Evolutionary conservation across 139 green algal species (phyloP).

Genomic region (Tetratostichococcus sp.): DNA sequence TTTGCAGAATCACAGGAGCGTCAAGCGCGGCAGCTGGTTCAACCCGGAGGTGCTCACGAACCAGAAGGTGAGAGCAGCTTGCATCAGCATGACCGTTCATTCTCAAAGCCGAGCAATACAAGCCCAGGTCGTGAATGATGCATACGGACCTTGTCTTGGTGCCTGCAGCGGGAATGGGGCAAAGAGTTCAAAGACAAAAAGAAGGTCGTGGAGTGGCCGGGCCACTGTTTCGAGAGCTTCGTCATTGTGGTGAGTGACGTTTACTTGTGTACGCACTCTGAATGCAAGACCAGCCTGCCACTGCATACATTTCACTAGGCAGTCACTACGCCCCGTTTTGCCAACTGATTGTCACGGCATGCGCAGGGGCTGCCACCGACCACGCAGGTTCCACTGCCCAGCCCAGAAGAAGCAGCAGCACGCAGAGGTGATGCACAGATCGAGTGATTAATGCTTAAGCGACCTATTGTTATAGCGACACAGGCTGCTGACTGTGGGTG

Average conservation of each 20-base stretch:
- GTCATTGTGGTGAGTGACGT: constrained; percentile 52
- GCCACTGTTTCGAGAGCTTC: constrained; percentile 70
- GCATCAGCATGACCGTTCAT: too few relatives aligned
- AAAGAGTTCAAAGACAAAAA: constrained; percentile 27
- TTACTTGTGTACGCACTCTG: background rate
- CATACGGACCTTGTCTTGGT: too few relatives aligned
- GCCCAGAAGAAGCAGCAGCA: constrained; percentile 9
- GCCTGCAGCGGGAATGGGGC: constrained; percentile 49
- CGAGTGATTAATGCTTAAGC: background rate
- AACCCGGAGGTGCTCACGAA: constrained; percentile 26
- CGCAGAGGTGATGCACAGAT: constrained; percentile 2
- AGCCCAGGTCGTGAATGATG: too few relatives aligned
- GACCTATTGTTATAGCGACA: background rate
- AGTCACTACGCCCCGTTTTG: too few relatives aligned
- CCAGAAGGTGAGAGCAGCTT: too few relatives aligned
- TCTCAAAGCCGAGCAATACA: too few relatives aligned
- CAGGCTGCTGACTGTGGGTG: background rate
- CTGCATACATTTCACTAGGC: too few relatives aligned
- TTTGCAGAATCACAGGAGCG: background rate
- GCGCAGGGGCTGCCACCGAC: constrained; percentile 64
- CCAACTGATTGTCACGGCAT: too few relatives aligned
- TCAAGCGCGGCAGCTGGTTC: constrained; percentile 17
- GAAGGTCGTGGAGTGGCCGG: constrained; percentile 36
- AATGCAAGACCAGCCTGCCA: background rate
- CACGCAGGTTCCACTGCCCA: constrained; percentile 44